Evolutionary conservation across 441 rosid species (phyloP).

Genomic region (Gossypium gossypioides): DNA sequence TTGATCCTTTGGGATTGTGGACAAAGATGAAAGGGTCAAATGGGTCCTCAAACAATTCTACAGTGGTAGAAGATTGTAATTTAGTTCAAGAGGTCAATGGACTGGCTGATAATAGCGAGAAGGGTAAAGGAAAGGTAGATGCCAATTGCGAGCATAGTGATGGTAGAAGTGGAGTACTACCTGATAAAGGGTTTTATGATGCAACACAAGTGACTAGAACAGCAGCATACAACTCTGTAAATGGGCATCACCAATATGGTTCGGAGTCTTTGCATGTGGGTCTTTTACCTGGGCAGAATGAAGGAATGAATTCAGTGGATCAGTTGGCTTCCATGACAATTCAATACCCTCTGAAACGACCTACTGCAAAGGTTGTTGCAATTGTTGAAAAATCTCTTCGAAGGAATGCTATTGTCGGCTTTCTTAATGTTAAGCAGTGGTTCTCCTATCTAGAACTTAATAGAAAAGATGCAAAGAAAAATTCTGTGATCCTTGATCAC

Average conservation of each 20-base stretch:
- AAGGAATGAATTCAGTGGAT: conserved; percentile 33
- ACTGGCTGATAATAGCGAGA: conserved; percentile 19
- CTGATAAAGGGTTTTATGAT: conserved; percentile 18
- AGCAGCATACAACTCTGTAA: conserved; percentile 13
- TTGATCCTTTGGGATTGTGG: conserved; percentile 64
- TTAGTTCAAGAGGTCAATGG: conserved; percentile 25
- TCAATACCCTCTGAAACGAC: conserved; percentile 59
- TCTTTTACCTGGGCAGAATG: conserved; percentile 24
- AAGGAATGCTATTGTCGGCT: conserved; percentile 63
- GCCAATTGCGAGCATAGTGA: conserved; percentile 19
- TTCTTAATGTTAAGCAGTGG: conserved; percentile 67
- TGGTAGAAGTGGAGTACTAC: conserved; percentile 14
- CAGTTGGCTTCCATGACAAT: conserved; percentile 44
- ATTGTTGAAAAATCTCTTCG: conserved; percentile 52
- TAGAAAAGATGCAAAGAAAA: conserved; percentile 32
- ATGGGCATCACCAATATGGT: conserved; percentile 24
- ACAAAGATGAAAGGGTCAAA: conserved; percentile 69
- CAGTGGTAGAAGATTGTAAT: conserved; percentile 26
- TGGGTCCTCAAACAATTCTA: conserved; percentile 26
- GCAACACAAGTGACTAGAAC: conserved; percentile 18
- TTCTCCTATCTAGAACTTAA: conserved; percentile 29
- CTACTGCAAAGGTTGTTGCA: conserved; percentile 75
- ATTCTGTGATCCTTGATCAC: conserved; percentile 23
- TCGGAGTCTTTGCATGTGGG: conserved; percentile 21
- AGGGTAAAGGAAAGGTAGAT: conserved; percentile 29